These are phyloP conservation scores for Chaetomium sp. DNA, from an alignment of 2,329 filamentous ascomycete genomes.

Conservation along the genomic window DNA sequence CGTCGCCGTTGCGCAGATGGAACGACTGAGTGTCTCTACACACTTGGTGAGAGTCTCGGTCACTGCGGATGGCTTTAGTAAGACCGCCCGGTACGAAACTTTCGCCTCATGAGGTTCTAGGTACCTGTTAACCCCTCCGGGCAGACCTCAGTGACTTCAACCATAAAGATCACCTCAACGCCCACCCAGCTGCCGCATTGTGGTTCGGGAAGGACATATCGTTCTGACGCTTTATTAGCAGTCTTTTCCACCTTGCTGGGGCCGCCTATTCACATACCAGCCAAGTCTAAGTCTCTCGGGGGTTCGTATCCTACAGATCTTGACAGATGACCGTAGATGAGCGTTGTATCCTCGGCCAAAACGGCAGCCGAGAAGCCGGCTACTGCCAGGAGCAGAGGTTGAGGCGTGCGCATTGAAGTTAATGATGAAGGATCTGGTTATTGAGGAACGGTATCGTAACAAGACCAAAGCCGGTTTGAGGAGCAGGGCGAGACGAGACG, in stretches of 20 bases:
- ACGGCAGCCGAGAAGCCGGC: slow-evolving; percentile 26
- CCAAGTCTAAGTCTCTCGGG: not conserved
- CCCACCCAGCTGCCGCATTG: slow-evolving; percentile 37
- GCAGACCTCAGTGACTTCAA: slow-evolving; percentile 39
- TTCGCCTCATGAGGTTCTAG: not conserved
- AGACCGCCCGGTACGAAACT: not conserved
- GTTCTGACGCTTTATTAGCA: not conserved
- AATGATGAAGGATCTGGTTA: not conserved
- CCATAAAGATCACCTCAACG: slow-evolving; percentile 40
- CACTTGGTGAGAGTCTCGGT: slow-evolving; percentile 31
- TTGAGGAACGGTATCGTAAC: not conserved
- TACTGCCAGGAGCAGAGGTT: slow-evolving; percentile 25
- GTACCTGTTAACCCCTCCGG: slow-evolving; percentile 34
- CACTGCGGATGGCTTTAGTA: slow-evolving; percentile 22
- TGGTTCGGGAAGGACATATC: not conserved
- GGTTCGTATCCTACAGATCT: not conserved
- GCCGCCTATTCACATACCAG: not conserved
- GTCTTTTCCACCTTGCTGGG: not conserved
- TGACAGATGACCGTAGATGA: not conserved
- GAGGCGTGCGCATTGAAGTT: slow-evolving; percentile 24
- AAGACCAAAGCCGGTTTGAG: too few relatives aligned
- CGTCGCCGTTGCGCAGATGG: slow-evolving; percentile 38
- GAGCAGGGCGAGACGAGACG: not conserved
- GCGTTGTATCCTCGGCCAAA: slow-evolving; percentile 27
- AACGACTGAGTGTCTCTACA: slow-evolving; percentile 35